A percentile compares a stretch with the other conserved stretches of the same genome.
phyloP scores from a whole-genome alignment of 2,329 filamentous ascomycete species.

The Sclerotinia glacialis region DNA sequence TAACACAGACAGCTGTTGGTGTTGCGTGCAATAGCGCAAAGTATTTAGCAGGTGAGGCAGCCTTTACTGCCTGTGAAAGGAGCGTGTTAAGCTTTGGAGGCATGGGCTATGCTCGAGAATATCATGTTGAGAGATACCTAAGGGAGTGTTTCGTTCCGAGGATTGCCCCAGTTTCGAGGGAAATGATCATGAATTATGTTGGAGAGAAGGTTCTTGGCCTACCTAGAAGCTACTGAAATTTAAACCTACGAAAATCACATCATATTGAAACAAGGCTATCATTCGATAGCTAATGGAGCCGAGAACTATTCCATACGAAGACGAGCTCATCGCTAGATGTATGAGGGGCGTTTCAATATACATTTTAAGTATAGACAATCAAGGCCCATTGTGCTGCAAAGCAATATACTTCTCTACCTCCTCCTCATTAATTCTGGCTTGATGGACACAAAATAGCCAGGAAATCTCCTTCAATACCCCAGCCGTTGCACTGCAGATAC shows the following conservation, averaged over 20 bases:
- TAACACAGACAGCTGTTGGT: slow-evolving; percentile 57
- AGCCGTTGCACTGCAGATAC: too few species aligned
- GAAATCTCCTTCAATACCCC: not conserved
- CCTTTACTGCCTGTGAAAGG: slow-evolving; percentile 60
- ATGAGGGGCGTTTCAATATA: not conserved
- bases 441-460: not conserved
- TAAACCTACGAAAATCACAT: too few species aligned
- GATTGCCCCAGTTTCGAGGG: slow-evolving; percentile 62
- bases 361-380: not conserved
- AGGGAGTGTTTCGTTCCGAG: slow-evolving; percentile 63
- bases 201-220: slow-evolving; percentile 65
- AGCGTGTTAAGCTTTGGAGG: slow-evolving; percentile 59
- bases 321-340: not conserved
- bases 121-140: slow-evolving; percentile 64
- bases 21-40: slow-evolving; percentile 69
- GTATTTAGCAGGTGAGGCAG: slow-evolving; percentile 65
- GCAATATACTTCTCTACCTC: too few species aligned
- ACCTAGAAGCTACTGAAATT: slow-evolving; percentile 62
- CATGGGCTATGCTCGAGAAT: slow-evolving; percentile 64
- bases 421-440: not conserved
- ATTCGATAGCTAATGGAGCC: too few species aligned
- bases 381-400: not conserved
- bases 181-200: slow-evolving; percentile 76
- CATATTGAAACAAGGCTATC: not conserved
- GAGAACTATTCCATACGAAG: not conserved